Evolutionary conservation across 371 early-diverging fungal species (phyloP).

Genomic region (Mucor lusitanicus): DNA sequence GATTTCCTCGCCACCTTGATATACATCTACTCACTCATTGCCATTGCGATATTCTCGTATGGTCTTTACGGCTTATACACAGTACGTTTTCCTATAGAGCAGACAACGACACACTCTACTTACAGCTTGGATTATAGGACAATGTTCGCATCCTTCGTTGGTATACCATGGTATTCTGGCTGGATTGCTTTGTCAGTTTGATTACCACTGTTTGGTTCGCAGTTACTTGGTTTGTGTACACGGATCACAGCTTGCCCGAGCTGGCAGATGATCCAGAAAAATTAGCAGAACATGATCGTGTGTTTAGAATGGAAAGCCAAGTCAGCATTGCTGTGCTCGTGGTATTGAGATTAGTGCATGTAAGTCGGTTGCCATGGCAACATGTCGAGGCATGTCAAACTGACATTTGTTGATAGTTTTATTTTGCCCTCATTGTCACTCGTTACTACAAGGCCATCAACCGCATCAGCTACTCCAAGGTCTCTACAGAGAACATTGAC

Average conservation of each 20-base stretch:
- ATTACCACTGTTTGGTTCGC: constrained; percentile 41
- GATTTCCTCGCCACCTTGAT: constrained; percentile 29
- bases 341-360: constrained; percentile 40
- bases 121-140: constrained; percentile 11
- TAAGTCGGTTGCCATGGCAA: constrained; percentile 14
- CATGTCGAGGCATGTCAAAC: neutral
- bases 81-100: constrained; percentile 16
- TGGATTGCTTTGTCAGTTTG: constrained; percentile 41
- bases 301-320: constrained; percentile 39
- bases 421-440: constrained; percentile 45
- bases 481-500: constrained; percentile 19
- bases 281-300: constrained; percentile 26
- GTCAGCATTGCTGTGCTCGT: constrained; percentile 45
- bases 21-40: constrained; percentile 37
- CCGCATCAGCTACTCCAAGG: constrained; percentile 27
- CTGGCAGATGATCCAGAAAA: constrained; percentile 33
- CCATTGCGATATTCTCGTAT: constrained; percentile 31
- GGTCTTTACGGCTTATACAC: constrained; percentile 43
- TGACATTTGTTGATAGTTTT: constrained; percentile 26
- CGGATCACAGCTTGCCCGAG: constrained; percentile 46
- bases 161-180: constrained; percentile 48
- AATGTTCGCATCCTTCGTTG: constrained; percentile 29
- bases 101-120: neutral
- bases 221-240: constrained; percentile 44
- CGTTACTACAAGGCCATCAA: constrained; percentile 36